Base-by-base conservation (phyloP, 371 early-diverging fungal genomes). In the Apophysomyces elegans region DNA sequence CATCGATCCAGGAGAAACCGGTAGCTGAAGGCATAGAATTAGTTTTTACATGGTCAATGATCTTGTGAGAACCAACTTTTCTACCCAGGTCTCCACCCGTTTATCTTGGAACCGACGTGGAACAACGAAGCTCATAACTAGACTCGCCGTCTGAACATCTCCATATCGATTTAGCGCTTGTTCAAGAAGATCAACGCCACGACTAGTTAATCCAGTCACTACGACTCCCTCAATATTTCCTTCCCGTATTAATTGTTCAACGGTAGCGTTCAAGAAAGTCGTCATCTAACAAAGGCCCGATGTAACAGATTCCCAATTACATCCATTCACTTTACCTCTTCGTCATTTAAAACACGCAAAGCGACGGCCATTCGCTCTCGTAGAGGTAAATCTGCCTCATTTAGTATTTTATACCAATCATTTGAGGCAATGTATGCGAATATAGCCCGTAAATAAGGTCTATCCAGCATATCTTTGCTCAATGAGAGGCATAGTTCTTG, bases 81-180 rank as follows among this genome's bases (percentile, higher is more conserved):
- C 92, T 8, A 91, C 84, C 96, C 96, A 96, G 59, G 86, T 86
- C 35, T 90, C 88, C 0, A 90, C 90, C 16, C 90, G 79, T 6
- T 58, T 62, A 66, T 92, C 92, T 26, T 82, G 77, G 61, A 90
- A 88, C 32, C 84, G 71, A 7, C 81, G 78, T 5, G 88, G 88
- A 6, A 87, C 82, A 37, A 84, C 85, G 61, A 84, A 87, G 14
- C 86, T 83, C 59, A 91, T 75, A 1, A 91, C 78, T 35, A 97
- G 67, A 44, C 90, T 84, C 0, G 91, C 96, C 1, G 96, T 95
- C 72, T 98, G 98, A 35, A 96, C 87, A 73, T 98, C 98, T 0
- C 93, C 94, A 6, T 94, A 93, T 41, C 77, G 74, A 78, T 98
- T 91, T 6, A 97, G 84, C 64, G 91, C 95, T 59, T 80, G 78